Evolutionary conservation across 352 stramenopile genomes (phyloP).

Genomic region (Phytophthora sp.): DNA sequence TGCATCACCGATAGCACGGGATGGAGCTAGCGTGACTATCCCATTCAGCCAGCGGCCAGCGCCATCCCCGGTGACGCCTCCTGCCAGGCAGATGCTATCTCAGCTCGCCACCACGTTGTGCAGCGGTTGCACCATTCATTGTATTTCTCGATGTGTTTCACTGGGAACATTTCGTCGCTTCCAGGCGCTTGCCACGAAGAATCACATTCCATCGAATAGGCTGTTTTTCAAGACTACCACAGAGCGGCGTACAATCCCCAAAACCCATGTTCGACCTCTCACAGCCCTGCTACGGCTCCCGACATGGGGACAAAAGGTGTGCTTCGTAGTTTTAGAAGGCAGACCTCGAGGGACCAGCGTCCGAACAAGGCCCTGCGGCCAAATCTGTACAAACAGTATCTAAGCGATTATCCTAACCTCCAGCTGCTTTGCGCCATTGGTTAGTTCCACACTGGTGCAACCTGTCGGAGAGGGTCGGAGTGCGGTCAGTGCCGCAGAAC

Average conservation of each 20-base stretch:
- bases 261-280: background rate
- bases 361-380: slow-evolving; percentile 2
- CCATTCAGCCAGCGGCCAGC: background rate
- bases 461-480: background rate
- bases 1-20: background rate
- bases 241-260: background rate
- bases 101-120: background rate
- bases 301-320: too few relatives aligned
- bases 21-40: background rate
- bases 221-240: background rate
- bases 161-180: background rate
- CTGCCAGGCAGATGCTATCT: background rate
- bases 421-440: background rate
- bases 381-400: slow-evolving; percentile 5
- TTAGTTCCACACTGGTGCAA: slow-evolving; percentile 7
- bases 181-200: background rate
- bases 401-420: slow-evolving; percentile 3
- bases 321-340: background rate
- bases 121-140: background rate
- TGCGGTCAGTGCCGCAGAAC: slow-evolving; percentile 4
- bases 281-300: background rate
- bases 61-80: background rate
- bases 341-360: background rate
- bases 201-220: background rate
- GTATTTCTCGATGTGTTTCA: background rate